These are phyloP conservation scores for Trichoderma lentiforme DNA, from an alignment of 2,329 filamentous ascomycete genomes.

Conservation along the genomic window DNA sequence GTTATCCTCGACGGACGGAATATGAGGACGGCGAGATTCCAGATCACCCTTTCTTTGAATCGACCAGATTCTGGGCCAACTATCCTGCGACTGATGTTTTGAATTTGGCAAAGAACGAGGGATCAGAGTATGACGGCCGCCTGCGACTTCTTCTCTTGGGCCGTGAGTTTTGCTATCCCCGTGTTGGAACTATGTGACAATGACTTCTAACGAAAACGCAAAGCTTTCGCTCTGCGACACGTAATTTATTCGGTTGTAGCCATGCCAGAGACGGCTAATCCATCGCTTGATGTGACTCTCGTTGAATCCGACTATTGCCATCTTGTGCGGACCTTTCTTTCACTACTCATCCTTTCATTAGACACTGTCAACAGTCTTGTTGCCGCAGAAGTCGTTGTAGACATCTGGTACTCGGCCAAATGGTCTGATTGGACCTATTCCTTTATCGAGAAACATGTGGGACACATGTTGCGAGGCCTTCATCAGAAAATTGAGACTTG, in stretches of 20 bases:
- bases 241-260: conserved; percentile 26
- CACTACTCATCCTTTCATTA: conserved; percentile 19
- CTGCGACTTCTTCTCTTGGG: conserved; percentile 26
- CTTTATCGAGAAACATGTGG: background rate
- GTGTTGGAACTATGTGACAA: background rate
- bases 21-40: background rate
- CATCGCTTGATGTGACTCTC: conserved; percentile 18
- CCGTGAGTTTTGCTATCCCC: conserved; percentile 16
- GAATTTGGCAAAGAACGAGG: conserved; percentile 28
- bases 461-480: background rate
- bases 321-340: conserved; percentile 16
- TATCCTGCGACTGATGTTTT: conserved; percentile 28
- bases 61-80: conserved; percentile 19
- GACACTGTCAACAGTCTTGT: conserved; percentile 4
- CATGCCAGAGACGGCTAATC: conserved; percentile 22
- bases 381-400: conserved; percentile 26
- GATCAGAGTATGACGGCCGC: conserved; percentile 21
- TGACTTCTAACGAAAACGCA: background rate
- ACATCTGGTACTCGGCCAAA: conserved; percentile 29
- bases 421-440: conserved; percentile 14
- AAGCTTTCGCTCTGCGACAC: conserved; percentile 26
- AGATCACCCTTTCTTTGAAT: background rate
- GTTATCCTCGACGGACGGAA: background rate
- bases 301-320: background rate
- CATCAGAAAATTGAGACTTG: background rate